A percentile compares a stretch with the other conserved stretches of the same genome.
phyloP scores from a whole-genome alignment of 257 asterid species.

The Scutellaria baicalensis region DNA sequence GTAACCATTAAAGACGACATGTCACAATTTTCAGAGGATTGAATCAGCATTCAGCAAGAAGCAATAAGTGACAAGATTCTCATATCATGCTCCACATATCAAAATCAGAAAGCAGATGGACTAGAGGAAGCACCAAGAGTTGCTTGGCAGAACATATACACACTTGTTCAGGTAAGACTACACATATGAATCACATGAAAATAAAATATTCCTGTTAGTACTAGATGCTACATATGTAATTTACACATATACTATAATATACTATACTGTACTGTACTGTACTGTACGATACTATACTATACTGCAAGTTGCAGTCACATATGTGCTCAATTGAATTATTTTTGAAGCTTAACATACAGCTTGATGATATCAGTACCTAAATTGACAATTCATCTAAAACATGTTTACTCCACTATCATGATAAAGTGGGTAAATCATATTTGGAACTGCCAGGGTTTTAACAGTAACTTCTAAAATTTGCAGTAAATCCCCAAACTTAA shows the following conservation, averaged over 20 bases:
- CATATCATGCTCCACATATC: too few relatives aligned
- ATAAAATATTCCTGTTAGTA: too few relatives aligned
- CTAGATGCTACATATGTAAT: neutral
- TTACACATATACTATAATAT: neutral
- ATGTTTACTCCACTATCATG: neutral
- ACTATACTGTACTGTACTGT: neutral
- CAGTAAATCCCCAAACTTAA: neutral
- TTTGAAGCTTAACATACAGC: neutral
- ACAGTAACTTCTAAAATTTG: neutral
- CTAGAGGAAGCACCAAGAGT: neutral
- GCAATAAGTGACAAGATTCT: neutral
- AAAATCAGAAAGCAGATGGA: neutral
- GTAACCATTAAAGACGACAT: neutral
- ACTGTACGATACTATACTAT: neutral
- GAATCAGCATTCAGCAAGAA: neutral
- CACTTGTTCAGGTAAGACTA: neutral
- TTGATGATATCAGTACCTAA: neutral
- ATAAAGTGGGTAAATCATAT: neutral
- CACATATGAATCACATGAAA: neutral
- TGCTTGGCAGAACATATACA: neutral
- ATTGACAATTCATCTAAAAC: neutral
- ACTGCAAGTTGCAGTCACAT: neutral
- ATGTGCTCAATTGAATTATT: neutral
- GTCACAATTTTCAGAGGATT: neutral
- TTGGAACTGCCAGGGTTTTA: neutral